A percentile compares a stretch with the other conserved stretches of the same genome.
Conservation (phyloP, 331 rosid species). For the Spiraea crenata region DNA sequence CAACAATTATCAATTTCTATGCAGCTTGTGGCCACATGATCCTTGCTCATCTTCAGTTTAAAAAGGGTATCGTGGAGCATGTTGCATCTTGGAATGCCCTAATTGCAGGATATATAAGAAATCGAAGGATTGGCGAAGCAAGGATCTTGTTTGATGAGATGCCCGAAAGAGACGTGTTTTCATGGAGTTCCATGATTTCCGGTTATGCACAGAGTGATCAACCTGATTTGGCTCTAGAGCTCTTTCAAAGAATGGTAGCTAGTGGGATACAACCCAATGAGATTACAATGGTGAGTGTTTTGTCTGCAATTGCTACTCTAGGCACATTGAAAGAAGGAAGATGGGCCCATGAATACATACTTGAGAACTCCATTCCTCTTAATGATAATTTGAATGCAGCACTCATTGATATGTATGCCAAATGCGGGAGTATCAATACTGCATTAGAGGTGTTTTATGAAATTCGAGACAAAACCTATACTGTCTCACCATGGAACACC, state of each 20-base stretch:
- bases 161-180: conserved; percentile 79
- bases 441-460: conserved; percentile 65
- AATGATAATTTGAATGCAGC: conserved; percentile 80
- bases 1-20: conserved; percentile 68
- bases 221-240: conserved; percentile 68
- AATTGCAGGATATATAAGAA: conserved; percentile 63
- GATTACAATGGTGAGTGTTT: conserved; percentile 86
- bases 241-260: conserved; percentile 66
- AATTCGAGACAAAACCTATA: conserved; percentile 41
- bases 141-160: conserved; percentile 55
- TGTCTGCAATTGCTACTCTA: conserved; percentile 74
- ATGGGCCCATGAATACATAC: conserved; percentile 64
- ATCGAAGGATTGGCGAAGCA: conserved; percentile 58
- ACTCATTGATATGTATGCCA: conserved; percentile 84
- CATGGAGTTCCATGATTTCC: conserved; percentile 86
- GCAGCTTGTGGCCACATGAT: conserved; percentile 64
- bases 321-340: conserved; percentile 69
- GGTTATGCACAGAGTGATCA: conserved; percentile 72
- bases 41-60: conserved; percentile 63
- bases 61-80: conserved; percentile 63
- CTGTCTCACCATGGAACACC: conserved; percentile 92
- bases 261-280: conserved; percentile 66
- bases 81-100: conserved; percentile 80
- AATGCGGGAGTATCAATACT: conserved; percentile 71
- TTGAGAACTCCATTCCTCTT: conserved; percentile 54